phyloP scores from a whole-genome alignment of 805 yeast species.

The Candida taoyuanica region DNA sequence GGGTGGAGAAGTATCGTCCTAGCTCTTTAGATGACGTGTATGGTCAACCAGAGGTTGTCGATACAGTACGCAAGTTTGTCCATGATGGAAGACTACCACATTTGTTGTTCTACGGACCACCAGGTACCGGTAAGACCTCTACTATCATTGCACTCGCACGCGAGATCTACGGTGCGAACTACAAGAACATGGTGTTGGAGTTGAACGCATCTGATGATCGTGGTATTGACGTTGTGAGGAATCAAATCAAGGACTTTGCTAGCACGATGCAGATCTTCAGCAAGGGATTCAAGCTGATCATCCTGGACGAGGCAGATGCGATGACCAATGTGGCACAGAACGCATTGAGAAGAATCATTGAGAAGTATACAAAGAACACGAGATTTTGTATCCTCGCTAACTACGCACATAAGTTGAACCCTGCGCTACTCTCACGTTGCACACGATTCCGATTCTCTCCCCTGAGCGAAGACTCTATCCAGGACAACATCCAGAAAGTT shows the following conservation, averaged over 20 bases:
- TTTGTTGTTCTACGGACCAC: conserved; percentile 90
- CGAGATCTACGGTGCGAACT: conserved; percentile 79
- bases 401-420: conserved; percentile 91
- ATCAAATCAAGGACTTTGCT: conserved; percentile 95
- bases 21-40: conserved; percentile 75
- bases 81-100: conserved; percentile 85
- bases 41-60: conserved; percentile 85
- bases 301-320: conserved; percentile 96
- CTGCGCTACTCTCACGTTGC: conserved; percentile 91
- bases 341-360: conserved; percentile 74
- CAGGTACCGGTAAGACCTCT: conserved; percentile 91
- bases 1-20: conserved; percentile 98
- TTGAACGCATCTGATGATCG: conserved; percentile 96
- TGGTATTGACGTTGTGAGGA: conserved; percentile 97
- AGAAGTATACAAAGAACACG: conserved; percentile 90
- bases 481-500: conserved; percentile 63
- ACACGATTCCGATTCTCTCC: conserved; percentile 94
- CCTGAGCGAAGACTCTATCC: conserved; percentile 60
- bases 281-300: conserved; percentile 79
- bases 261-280: conserved; percentile 90
- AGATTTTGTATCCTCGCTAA: conserved; percentile 94
- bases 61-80: conserved; percentile 81
- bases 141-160: conserved; percentile 83
- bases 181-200: conserved; percentile 87
- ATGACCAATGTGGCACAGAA: conserved; percentile 86